Base-by-base conservation (phyloP, 306 rosid genomes). In the Inga oerstediana region DNA sequence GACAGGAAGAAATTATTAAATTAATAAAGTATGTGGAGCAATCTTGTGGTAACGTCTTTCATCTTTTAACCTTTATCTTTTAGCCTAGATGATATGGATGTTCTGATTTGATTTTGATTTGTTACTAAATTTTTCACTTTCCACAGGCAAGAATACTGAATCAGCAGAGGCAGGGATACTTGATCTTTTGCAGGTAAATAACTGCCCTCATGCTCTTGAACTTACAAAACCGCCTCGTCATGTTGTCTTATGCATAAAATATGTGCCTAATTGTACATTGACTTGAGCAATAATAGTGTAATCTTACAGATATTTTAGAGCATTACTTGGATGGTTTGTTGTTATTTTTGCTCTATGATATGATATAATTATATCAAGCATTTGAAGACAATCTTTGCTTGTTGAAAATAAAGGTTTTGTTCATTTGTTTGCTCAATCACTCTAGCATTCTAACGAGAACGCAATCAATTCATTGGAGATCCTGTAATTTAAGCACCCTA, bases 1-100 rank as follows among this genome's bases (percentile, higher is more conserved):
- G 80, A 64, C 97, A 97, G 99, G 99, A 97, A 81, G 98, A 97
- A 85, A 84, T 97, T 72, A 75, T 88, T 72, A 97, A 91, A 88
- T 83, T 97, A 89, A 97, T 97, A 82, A 97, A 97, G 90, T 90
- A 86, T 78, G 84, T 88, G 80, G 99, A 94, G 81, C 98, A 92
- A 81, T 84, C 88, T 79, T 83, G 87, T 72, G 99, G 99, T 97
- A 96, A 84, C 79, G 78, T 51, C 72, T 89, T 83, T 61, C 24
- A 1, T 59, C 80, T 68, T 77, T 68, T 54, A 39, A 49, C 51
- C 32, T 51, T 30, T 39, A 76, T 48, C 69, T 48, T 70, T 27
- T 24, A 46, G 41, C 20, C n/a, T 9, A 7, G 30, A 44, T n/a
- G 16, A 72, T 58, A 44, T 45, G 76, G 22, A 24, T 14, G 34